phyloP scores from a whole-genome alignment of 73 alveolate genomes.

The Tetrahymena borealis region DNA sequence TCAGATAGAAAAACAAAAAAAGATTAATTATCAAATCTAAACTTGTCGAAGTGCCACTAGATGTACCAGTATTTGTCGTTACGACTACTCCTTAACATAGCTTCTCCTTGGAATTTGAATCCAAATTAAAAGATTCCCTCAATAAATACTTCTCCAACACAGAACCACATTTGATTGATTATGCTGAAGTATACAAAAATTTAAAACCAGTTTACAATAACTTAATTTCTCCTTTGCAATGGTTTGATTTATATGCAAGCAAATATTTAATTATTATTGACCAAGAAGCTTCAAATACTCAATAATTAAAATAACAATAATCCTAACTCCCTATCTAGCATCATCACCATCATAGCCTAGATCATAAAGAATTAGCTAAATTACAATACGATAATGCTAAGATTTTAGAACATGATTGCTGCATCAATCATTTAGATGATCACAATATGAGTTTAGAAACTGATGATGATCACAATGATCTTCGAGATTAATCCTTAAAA shows the following conservation, averaged over 20 bases:
- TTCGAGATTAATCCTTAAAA: neutral
- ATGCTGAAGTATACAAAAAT: neutral
- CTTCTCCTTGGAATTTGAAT: neutral
- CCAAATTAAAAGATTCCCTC: neutral
- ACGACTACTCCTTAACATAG: neutral
- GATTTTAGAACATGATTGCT: neutral
- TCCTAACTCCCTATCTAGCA: neutral
- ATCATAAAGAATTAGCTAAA: neutral
- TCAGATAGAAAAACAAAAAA: neutral
- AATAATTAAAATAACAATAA: neutral
- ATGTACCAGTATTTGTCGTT: neutral
- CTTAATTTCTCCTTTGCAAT: neutral
- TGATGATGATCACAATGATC: neutral
- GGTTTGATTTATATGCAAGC: neutral
- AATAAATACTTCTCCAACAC: neutral
- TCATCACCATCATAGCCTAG: neutral
- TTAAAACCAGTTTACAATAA: neutral
- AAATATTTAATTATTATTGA: neutral
- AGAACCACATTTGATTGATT: neutral
- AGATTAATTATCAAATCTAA: neutral
- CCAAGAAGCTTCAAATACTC: neutral
- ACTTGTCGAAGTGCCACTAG: neutral
- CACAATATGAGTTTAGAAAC: neutral
- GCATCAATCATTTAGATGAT: neutral
- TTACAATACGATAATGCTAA: neutral